Evolutionary conservation across 495 filamentous ascomycete genomes (phyloP).

Genomic region (Daldinia caldariorum): DNA sequence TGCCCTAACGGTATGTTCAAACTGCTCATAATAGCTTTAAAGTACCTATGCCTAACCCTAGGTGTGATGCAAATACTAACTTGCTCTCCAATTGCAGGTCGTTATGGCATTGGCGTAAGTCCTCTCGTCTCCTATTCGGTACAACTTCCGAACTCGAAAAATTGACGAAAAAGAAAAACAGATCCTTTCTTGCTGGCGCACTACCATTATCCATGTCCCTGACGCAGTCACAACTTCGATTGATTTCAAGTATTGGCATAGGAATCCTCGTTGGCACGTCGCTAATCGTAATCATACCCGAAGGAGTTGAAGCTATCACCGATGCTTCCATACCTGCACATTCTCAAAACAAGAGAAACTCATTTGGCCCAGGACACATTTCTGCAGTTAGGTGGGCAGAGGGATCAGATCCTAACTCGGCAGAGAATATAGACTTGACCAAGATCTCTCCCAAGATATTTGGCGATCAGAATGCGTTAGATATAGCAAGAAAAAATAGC

Average conservation of each 20-base stretch:
- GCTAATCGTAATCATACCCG: slow-evolving; percentile 96
- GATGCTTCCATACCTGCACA: slow-evolving; percentile 61
- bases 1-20: slow-evolving; percentile 66
- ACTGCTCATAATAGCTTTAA: neutral
- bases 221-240: slow-evolving; percentile 85
- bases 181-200: slow-evolving; percentile 94
- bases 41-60: too few species aligned
- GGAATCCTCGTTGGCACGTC: slow-evolving; percentile 94
- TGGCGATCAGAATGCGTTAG: slow-evolving; percentile 2
- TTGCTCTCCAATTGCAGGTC: slow-evolving; percentile 53
- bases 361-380: slow-evolving; percentile 34
- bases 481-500: neutral
- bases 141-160: slow-evolving; percentile 26
- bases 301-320: slow-evolving; percentile 93
- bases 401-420: slow-evolving; percentile 9
- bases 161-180: slow-evolving; percentile 53
- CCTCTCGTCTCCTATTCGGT: slow-evolving; percentile 13
- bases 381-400: slow-evolving; percentile 40
- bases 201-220: slow-evolving; percentile 90
- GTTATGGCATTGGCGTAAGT: slow-evolving; percentile 95
- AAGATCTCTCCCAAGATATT: neutral
- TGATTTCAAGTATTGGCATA: slow-evolving; percentile 93
- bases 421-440: slow-evolving; percentile 13
- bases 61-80: slow-evolving; percentile 23
- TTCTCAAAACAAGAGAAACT: slow-evolving; percentile 49